Conservation (phyloP, 805 yeast species). For the Candida easanensis region DNA sequence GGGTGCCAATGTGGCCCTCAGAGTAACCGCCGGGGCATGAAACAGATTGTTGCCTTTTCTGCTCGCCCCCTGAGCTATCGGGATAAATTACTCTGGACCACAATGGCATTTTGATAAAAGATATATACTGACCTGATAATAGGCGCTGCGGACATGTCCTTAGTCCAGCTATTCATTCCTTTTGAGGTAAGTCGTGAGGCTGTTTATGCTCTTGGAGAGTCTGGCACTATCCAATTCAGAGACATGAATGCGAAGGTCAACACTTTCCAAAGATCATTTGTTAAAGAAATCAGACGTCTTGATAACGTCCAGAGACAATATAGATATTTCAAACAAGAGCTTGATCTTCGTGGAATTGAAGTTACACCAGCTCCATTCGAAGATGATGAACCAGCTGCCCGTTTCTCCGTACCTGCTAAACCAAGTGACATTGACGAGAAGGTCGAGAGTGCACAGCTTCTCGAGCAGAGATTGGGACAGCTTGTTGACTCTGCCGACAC, state of each 20-base stretch:
- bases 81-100: too few species aligned
- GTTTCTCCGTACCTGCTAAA: slow-evolving; percentile 28
- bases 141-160: slow-evolving; percentile 96
- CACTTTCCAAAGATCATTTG: slow-evolving; percentile 88
- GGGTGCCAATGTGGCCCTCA: too few species aligned
- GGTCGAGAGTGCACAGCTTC: slow-evolving; percentile 58
- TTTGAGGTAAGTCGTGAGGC: slow-evolving; percentile 87
- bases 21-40: too few species aligned
- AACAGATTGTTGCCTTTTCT: not conserved
- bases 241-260: slow-evolving; percentile 82
- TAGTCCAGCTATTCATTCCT: slow-evolving; percentile 90
- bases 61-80: not conserved
- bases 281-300: slow-evolving; percentile 77
- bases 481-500: slow-evolving; percentile 67
- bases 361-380: slow-evolving; percentile 27
- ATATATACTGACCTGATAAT: slow-evolving; percentile 5
- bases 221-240: slow-evolving; percentile 84
- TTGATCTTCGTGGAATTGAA: slow-evolving; percentile 46
- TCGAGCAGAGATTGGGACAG: slow-evolving; percentile 75
- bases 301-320: slow-evolving; percentile 89
- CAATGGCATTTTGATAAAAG: not conserved
- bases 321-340: slow-evolving; percentile 49
- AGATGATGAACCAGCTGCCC: slow-evolving; percentile 29
- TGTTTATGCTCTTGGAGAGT: slow-evolving; percentile 80
- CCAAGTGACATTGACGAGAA: slow-evolving; percentile 53